Percentiles rank a stretch among this genome's conserved stretches.
Conservation (phyloP, 2,329 filamentous ascomycete species). For the Fusarium tjaetaba region DNA sequence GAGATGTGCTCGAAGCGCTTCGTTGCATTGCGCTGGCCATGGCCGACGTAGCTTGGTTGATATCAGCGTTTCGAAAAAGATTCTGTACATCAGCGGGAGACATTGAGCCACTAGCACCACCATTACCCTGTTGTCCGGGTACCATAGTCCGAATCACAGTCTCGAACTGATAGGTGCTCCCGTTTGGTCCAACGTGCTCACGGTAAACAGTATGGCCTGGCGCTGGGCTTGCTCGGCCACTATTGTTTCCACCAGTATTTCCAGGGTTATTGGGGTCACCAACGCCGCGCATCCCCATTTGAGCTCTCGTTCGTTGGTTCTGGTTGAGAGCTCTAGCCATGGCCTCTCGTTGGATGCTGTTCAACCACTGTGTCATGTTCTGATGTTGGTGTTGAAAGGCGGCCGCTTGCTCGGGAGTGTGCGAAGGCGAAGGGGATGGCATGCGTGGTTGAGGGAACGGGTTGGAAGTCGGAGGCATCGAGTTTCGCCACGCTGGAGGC, state of each 20-base stretch:
- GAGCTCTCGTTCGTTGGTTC: constrained; percentile 54
- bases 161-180: constrained; percentile 50
- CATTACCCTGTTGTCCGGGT: constrained; percentile 16
- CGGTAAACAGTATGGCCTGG: constrained; percentile 47
- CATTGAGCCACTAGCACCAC: constrained; percentile 44
- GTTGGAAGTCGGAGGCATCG: constrained; percentile 41
- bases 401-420: constrained; percentile 45
- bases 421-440: constrained; percentile 46
- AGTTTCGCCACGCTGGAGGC: constrained; percentile 45
- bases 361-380: constrained; percentile 57
- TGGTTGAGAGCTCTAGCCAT: constrained; percentile 55
- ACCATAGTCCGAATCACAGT: constrained; percentile 44
- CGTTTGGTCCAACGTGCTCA: constrained; percentile 48
- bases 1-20: constrained; percentile 59
- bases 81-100: constrained; percentile 58
- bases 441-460: constrained; percentile 45
- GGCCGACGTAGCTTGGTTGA: constrained; percentile 56
- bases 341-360: constrained; percentile 59
- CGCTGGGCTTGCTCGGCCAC: constrained; percentile 47
- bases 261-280: constrained; percentile 45
- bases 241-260: constrained; percentile 40
- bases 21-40: constrained; percentile 63
- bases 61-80: constrained; percentile 58
- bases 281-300: constrained; percentile 54
- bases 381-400: constrained; percentile 54